Percentiles rank a stretch among this genome's conserved stretches.
These are phyloP conservation scores for Fraxinus sp. DNA, from an alignment of 305 asterid genomes.

Conservation along the genomic window DNA sequence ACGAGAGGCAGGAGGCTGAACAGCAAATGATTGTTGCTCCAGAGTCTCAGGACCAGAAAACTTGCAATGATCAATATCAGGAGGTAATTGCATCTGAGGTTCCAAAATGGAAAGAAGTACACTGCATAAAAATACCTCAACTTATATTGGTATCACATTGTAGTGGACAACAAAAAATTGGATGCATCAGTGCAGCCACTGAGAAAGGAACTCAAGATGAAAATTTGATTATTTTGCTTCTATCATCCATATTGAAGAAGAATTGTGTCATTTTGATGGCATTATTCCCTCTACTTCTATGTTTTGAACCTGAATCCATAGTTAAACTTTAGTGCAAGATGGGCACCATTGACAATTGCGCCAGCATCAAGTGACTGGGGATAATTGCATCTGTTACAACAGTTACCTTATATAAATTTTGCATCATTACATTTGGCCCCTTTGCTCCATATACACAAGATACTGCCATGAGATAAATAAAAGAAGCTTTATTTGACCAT, in stretches of 20 bases:
- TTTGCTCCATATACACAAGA: neutral
- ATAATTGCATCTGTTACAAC: neutral
- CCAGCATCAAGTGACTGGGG: slow-evolving; percentile 14
- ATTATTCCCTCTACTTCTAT: neutral
- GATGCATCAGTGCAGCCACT: slow-evolving; percentile 5
- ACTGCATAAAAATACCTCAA: slow-evolving; percentile 55
- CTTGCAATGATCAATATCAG: slow-evolving; percentile 64
- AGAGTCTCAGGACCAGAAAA: slow-evolving; percentile 43
- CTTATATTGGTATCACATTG: slow-evolving; percentile 23
- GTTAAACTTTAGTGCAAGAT: neutral
- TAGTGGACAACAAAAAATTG: slow-evolving; percentile 2
- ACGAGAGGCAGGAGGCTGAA: slow-evolving; percentile 46
- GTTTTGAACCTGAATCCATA: slow-evolving; percentile 2
- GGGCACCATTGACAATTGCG: neutral
- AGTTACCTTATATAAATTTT: neutral
- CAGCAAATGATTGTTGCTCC: slow-evolving; percentile 43
- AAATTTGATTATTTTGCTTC: slow-evolving; percentile 5
- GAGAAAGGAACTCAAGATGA: slow-evolving; percentile 5
- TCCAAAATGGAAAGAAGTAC: slow-evolving; percentile 92
- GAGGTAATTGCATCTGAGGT: slow-evolving; percentile 88
- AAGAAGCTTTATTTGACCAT: neutral
- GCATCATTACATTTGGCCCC: neutral
- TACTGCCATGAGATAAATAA: neutral
- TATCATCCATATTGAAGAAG: slow-evolving; percentile 4
- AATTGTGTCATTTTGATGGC: slow-evolving; percentile 1